Base-by-base conservation (phyloP, 2,329 filamentous ascomycete genomes). In the Trichoderma sp. region DNA sequence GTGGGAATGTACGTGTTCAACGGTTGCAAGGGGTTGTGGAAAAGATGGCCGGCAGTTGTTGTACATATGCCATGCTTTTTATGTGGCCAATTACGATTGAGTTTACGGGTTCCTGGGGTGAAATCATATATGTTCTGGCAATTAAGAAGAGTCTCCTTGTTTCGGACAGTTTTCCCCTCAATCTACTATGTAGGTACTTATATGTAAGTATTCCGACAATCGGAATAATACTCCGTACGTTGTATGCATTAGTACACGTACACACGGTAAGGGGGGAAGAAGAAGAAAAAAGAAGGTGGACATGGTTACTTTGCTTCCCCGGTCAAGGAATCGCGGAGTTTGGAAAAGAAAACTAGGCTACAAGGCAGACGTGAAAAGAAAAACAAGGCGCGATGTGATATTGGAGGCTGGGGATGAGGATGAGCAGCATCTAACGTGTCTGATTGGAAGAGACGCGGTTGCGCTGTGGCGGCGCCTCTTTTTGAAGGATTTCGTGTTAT, bases 401-500 rank as follows among this genome's bases (percentile, higher is more conserved):
- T 43, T 43, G 40, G 52, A 19, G 19, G 29, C 14, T 43, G 59
- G 13, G 19, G 29, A 31, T 31, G 29, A 33, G 8, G 33, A 8
- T 19, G 49, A 29, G 29, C 29, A 3, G 5, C 5, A 2, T 13
- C 40, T 29, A n/a, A 16, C 16, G 33, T 24, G 10, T 16, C 16
- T 64, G 61, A 64, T 64, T 64, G 61, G 61, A 27, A 55, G 61
- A 24, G 33, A 33, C 29, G 49, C 33, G 31, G 40, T 29, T 37
- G 49, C 24, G 29, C 24, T 43, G 61, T 64, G 61, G 61, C 61
- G 61, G 61, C 61, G 61, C 61, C 61, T 64, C 61, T 55, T 64
- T 64, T 64, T 64, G 19, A n/a, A 16, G 59, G 58, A 61, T 61
- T 43, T n/a, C 58, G 47, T 24, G 47, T 49, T 49, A 21, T 43